These are phyloP conservation scores for Annulohypoxylon maeteangense DNA, from an alignment of 495 filamentous ascomycete genomes.

Conservation along the genomic window DNA sequence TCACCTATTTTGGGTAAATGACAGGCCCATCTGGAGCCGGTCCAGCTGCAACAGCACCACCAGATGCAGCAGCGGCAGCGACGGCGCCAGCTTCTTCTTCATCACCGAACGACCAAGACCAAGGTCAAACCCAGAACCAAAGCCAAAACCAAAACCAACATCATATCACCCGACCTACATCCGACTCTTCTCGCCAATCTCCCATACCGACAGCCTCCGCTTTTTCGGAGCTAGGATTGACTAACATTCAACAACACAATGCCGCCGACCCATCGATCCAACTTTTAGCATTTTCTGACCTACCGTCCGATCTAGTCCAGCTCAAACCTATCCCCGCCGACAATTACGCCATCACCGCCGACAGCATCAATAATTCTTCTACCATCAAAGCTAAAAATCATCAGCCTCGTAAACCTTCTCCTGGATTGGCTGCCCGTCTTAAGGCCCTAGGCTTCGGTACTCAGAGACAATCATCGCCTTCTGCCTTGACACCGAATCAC, in stretches of 20 bases:
- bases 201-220: slow-evolving; percentile 37
- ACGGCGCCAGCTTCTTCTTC: slow-evolving; percentile 10
- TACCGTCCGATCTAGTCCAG: slow-evolving; percentile 52
- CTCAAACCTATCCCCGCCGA: slow-evolving; percentile 46
- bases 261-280: slow-evolving; percentile 42
- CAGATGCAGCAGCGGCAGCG: slow-evolving; percentile 35
- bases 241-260: slow-evolving; percentile 41
- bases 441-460: slow-evolving; percentile 73
- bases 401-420: slow-evolving; percentile 69
- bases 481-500: slow-evolving; percentile 48
- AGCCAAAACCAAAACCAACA: slow-evolving; percentile 30
- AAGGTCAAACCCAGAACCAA: background rate
- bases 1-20: slow-evolving; percentile 40
- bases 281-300: slow-evolving; percentile 55
- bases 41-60: slow-evolving; percentile 39
- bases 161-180: slow-evolving; percentile 20
- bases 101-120: slow-evolving; percentile 20
- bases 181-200: slow-evolving; percentile 35
- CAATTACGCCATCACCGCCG: slow-evolving; percentile 36
- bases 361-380: slow-evolving; percentile 22
- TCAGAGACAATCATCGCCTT: slow-evolving; percentile 53
- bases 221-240: slow-evolving; percentile 44
- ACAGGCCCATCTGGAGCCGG: slow-evolving; percentile 44
- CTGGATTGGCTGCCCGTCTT: slow-evolving; percentile 80
- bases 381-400: slow-evolving; percentile 37